Evolutionary conservation across 1,139 yeast species (phyloP).

Genomic region (Saccharomyces hybrid): DNA sequence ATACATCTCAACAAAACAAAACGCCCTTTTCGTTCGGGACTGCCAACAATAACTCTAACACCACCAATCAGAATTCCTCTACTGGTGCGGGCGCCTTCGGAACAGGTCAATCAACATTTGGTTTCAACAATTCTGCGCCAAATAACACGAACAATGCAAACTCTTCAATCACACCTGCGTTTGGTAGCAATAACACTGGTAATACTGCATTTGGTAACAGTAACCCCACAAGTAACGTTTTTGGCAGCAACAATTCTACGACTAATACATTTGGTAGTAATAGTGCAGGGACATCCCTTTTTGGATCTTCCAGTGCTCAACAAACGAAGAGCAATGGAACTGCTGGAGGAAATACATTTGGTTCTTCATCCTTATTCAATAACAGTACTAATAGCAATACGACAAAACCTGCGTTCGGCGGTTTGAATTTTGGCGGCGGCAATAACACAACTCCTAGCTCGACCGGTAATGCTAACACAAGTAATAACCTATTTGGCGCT

Average conservation of each 20-base stretch:
- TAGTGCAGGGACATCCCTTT: background rate
- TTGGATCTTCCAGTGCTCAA: background rate
- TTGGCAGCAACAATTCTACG: slow-evolving; percentile 10
- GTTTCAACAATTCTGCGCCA: background rate
- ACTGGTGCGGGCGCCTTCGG: slow-evolving; percentile 1
- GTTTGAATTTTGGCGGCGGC: slow-evolving; percentile 6
- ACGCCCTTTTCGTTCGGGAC: slow-evolving; percentile 2
- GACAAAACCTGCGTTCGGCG: slow-evolving; percentile 19
- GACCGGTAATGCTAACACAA: background rate
- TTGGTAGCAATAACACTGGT: slow-evolving; percentile 1
- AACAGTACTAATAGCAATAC: slow-evolving; percentile 4
- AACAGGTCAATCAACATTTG: background rate
- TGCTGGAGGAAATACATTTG: background rate
- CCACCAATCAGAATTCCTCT: background rate
- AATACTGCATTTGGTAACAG: background rate
- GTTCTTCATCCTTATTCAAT: background rate
- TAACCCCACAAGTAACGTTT: slow-evolving; percentile 6
- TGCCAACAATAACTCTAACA: background rate
- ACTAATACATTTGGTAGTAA: slow-evolving; percentile 9
- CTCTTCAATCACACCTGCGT: background rate
- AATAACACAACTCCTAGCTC: slow-evolving; percentile 5
- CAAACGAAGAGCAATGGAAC: background rate
- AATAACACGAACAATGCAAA: background rate
- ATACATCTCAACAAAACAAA: background rate
- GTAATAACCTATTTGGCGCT: slow-evolving; percentile 5